Percentiles rank a stretch among this genome's conserved stretches.
Conservation (phyloP, 2,329 filamentous ascomycete genomes). For the Conoideocrella luteorostrata region DNA sequence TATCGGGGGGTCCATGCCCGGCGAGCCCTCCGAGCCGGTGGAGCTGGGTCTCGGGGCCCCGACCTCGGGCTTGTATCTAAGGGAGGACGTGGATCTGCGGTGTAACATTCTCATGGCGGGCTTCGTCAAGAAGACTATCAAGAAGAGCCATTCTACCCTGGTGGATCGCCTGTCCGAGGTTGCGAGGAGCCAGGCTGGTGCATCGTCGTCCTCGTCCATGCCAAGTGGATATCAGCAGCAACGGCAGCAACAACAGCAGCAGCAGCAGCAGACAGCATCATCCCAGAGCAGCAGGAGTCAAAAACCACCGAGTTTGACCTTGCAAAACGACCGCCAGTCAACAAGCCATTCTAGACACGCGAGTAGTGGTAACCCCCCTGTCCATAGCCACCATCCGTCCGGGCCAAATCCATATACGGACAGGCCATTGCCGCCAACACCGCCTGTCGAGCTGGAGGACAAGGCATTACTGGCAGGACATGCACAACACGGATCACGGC, state of each 20-base stretch:
- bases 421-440: background rate
- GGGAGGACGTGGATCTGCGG: constrained; percentile 77
- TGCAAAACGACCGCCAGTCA: too few relatives aligned
- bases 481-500: too few relatives aligned
- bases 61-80: constrained; percentile 64
- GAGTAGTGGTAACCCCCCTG: too few relatives aligned
- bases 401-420: background rate
- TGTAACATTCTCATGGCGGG: constrained; percentile 70
- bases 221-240: background rate
- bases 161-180: constrained; percentile 52
- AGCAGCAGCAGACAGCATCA: too few relatives aligned
- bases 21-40: constrained; percentile 57
- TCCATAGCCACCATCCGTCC: background rate
- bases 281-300: too few relatives aligned
- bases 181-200: too few relatives aligned
- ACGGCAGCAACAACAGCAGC: too few relatives aligned
- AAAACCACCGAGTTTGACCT: too few relatives aligned
- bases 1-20: constrained; percentile 63
- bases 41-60: constrained; percentile 64
- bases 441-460: constrained; percentile 1
- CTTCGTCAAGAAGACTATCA: constrained; percentile 79
- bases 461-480: too few relatives aligned
- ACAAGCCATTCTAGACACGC: too few relatives aligned
- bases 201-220: background rate
- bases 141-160: constrained; percentile 65